Base-by-base conservation (phyloP, 2,329 filamentous ascomycete genomes). In the Endothia cerciana region DNA sequence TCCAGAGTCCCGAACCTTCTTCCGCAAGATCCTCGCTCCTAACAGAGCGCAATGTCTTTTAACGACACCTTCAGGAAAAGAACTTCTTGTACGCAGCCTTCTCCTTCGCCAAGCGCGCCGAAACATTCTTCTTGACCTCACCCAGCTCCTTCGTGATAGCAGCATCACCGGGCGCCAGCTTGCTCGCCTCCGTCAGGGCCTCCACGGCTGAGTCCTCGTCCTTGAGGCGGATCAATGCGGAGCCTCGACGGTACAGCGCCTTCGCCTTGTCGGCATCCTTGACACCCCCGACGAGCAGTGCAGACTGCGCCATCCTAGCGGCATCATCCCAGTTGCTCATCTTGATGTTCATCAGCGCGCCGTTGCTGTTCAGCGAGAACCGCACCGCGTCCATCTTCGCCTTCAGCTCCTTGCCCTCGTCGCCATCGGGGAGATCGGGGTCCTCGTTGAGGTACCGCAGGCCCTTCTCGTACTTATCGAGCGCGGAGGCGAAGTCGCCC, bases 381-480 rank as follows among this genome's bases (percentile, higher is more conserved):
- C 94, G 92, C 64, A 98, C 85, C 45, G 89, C 82, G 66, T 87
- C 85, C 68, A 97, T 84, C 70, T 90, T 84, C 30, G 81, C 77
- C 72, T 88, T 89, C 47, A 90, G 84, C 71, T 94, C 92, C 56
- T 87, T 84, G 62, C 63, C 66, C 36, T 60, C 64, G 30, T 68
- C 63, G 33, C 60, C 63, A 43, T 55, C 66, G 51, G 95, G 91
- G 15, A 87, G 78, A 59, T 91, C 88, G 0, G 91, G 90, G 74
- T 94, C 92, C 77, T 96, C 92, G 77, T 94, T 92, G 68, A 97
- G 82, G 78, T 97, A 97, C 72, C 93, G 89, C 68, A 97, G 80
- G 22, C 89, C 94, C 82, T 99, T 99, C 77, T 96, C 89, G 81
- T 99, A 99, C 82, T 99, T 99, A 68, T 90, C 89, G 33, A 98